Conservation (phyloP, 2,329 filamentous ascomycete species). For the Nemania sp. region DNA sequence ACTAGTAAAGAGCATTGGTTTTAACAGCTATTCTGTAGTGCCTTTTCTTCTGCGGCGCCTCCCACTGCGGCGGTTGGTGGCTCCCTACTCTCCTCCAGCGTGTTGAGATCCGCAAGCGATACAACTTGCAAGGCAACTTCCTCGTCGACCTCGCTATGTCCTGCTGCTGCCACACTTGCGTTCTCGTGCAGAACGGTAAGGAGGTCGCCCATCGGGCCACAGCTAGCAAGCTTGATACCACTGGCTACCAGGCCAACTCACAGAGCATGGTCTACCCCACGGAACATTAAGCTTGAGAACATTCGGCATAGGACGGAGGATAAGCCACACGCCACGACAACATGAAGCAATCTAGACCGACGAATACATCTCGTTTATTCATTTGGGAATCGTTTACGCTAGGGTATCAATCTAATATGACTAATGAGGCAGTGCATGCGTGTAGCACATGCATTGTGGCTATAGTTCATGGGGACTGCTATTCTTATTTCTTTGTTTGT, state of each 20-base stretch:
- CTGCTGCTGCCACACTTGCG: constrained; percentile 1
- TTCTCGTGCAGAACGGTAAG: constrained; percentile 6
- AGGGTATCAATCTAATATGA: not conserved
- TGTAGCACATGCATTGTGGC: not conserved
- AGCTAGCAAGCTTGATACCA: not conserved
- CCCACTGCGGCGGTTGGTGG: constrained; percentile 2
- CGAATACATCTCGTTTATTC: not conserved
- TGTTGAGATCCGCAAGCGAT: constrained; percentile 1
- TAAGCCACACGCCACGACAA: not conserved
- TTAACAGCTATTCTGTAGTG: not conserved
- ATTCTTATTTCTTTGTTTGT: not conserved
- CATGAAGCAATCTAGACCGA: not conserved
- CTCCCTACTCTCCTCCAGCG: constrained; percentile 4
- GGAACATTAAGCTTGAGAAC: not conserved
- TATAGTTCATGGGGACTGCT: not conserved
- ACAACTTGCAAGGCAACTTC: constrained; percentile 7
- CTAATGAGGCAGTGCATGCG: not conserved
- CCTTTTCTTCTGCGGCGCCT: constrained; percentile 6
- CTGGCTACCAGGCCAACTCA: constrained; percentile 1
- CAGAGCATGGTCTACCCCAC: constrained; percentile 1
- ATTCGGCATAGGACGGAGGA: not conserved
- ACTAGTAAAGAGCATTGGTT: not conserved
- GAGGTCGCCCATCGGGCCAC: not conserved
- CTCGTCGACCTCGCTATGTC: constrained; percentile 2
- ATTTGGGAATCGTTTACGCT: not conserved